Evolutionary conservation across 1,284 basidiomycete species (phyloP).

Genomic region (Tranzscheliella williamsii): DNA sequence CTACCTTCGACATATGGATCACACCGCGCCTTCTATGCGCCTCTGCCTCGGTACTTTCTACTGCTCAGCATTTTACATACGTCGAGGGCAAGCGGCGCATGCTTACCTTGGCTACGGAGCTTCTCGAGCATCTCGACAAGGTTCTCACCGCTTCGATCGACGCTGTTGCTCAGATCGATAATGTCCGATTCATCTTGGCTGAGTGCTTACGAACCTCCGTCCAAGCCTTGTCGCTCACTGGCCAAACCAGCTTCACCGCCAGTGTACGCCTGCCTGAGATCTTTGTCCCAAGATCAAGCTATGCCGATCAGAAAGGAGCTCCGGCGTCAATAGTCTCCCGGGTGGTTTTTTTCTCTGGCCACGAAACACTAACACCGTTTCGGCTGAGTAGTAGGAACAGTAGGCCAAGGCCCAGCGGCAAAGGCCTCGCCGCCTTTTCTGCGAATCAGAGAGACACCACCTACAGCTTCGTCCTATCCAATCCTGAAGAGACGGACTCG

Average conservation of each 20-base stretch:
- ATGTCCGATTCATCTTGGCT: slow-evolving; percentile 29
- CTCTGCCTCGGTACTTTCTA: slow-evolving; percentile 14
- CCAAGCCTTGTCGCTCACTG: slow-evolving; percentile 27
- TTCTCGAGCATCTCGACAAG: slow-evolving; percentile 10
- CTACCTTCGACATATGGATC: slow-evolving; percentile 49
- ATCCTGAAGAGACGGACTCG: too few relatives aligned
- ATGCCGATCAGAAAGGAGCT: too few relatives aligned
- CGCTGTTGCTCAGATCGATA: slow-evolving; percentile 25
- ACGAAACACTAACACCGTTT: slow-evolving; percentile 4
- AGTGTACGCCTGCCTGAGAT: slow-evolving; percentile 19
- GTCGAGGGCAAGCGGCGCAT: not conserved
- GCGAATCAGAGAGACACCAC: slow-evolving; percentile 7
- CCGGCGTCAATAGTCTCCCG: too few relatives aligned
- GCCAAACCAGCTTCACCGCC: slow-evolving; percentile 20
- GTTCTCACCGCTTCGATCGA: slow-evolving; percentile 26
- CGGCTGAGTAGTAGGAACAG: slow-evolving; percentile 24
- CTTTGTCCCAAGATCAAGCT: slow-evolving; percentile 15
- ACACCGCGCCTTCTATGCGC: slow-evolving; percentile 39
- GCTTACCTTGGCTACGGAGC: not conserved
- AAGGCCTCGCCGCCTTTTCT: slow-evolving; percentile 9
- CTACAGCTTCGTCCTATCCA: slow-evolving; percentile 6
- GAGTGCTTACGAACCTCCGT: slow-evolving; percentile 25
- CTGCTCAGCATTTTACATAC: not conserved
- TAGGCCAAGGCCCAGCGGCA: slow-evolving; percentile 21
- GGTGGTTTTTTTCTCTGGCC: slow-evolving; percentile 13